Evolutionary conservation across 305 asterid species (phyloP).

Genomic region (Ajuga reptans): DNA sequence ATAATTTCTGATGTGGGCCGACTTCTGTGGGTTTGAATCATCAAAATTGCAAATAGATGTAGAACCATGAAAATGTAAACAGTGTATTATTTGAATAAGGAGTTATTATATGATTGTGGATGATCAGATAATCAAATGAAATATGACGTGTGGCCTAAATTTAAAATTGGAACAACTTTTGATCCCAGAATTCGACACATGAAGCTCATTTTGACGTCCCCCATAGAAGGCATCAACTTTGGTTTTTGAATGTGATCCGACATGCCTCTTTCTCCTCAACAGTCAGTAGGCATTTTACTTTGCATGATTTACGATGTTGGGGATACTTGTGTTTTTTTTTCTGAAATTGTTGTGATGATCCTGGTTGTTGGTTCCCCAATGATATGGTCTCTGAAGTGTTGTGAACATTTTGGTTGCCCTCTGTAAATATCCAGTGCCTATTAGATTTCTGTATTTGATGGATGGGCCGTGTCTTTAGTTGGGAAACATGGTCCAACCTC

Average conservation of each 20-base stretch:
- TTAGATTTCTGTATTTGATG: not conserved
- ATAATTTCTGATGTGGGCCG: not conserved
- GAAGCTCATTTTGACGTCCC: not conserved
- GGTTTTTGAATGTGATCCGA: not conserved
- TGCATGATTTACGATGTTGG: not conserved
- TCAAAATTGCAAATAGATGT: not conserved
- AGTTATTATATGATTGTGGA: not conserved
- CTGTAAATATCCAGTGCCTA: not conserved
- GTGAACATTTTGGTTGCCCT: not conserved
- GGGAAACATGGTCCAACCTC: conserved; percentile 1
- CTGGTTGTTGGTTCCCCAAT: not conserved
- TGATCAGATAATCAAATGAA: not conserved
- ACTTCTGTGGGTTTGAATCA: not conserved
- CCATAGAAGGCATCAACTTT: not conserved
- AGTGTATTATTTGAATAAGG: not conserved
- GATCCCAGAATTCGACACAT: not conserved
- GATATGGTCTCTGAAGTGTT: conserved; percentile 1
- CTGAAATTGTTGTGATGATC: not conserved
- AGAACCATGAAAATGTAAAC: not conserved
- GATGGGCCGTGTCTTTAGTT: not conserved
- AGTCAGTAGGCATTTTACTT: not conserved
- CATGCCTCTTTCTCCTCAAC: not conserved
- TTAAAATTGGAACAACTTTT: not conserved
- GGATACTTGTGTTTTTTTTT: not conserved
- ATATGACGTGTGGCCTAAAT: not conserved